Evolutionary conservation across 2,329 filamentous ascomycete genomes (phyloP).

Genomic region (Botryotinia globosa): DNA sequence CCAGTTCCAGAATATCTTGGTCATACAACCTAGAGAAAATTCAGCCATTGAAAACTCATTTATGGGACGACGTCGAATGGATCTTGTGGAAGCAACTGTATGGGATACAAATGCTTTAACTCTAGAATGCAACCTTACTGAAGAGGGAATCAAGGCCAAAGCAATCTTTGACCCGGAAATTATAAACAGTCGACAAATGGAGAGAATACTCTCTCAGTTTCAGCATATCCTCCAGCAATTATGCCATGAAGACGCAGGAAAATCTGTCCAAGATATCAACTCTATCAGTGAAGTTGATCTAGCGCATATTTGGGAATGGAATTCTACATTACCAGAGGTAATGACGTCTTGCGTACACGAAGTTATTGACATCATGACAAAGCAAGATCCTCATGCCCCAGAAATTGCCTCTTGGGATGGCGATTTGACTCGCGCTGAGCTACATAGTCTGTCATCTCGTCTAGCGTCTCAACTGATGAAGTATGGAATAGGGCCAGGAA

Average conservation of each 20-base stretch:
- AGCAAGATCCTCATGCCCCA: conserved; percentile 21
- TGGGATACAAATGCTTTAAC: conserved; percentile 13
- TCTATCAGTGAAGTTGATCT: conserved; percentile 19
- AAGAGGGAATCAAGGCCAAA: conserved; percentile 3
- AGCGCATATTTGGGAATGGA: conserved; percentile 23
- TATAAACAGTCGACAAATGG: neutral
- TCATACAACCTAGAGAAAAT: conserved; percentile 25
- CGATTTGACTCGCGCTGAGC: conserved; percentile 7
- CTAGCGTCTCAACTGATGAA: conserved; percentile 21
- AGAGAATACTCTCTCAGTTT: conserved; percentile 10
- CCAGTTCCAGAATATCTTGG: conserved; percentile 29
- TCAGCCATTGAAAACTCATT: neutral
- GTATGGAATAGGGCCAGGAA: conserved; percentile 25
- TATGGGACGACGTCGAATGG: neutral
- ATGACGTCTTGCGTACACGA: conserved; percentile 30
- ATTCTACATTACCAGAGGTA: conserved; percentile 21
- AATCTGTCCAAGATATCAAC: neutral
- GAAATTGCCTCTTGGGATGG: conserved; percentile 14
- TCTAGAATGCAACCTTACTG: neutral
- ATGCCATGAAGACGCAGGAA: neutral
- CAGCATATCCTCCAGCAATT: conserved; percentile 2
- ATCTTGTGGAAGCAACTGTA: neutral
- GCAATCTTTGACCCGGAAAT: conserved; percentile 10
- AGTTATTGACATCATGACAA: conserved; percentile 19
- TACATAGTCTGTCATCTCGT: conserved; percentile 3